Conservation (phyloP, 352 stramenopile genomes). For the Vaucheria bursata region DNA sequence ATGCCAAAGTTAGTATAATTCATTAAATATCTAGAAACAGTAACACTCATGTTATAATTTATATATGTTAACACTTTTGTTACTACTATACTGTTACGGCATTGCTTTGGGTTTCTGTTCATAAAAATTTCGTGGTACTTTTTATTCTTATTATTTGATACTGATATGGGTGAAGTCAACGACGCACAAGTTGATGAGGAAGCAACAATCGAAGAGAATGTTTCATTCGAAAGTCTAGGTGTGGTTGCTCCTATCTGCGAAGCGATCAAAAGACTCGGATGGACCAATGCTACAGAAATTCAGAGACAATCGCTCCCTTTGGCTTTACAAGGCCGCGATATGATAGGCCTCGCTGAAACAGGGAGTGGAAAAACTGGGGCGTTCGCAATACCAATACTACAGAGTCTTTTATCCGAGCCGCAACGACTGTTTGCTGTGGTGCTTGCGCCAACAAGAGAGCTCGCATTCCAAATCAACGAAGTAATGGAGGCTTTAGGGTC, state of each 20-base stretch:
- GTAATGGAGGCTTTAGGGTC: slow-evolving; percentile 80
- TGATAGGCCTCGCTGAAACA: slow-evolving; percentile 93
- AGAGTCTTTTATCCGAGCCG: slow-evolving; percentile 75
- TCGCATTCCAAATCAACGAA: slow-evolving; percentile 90
- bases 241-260: slow-evolving; percentile 43
- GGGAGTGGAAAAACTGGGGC: slow-evolving; percentile 85
- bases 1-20: too few species aligned
- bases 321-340: slow-evolving; percentile 70
- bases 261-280: slow-evolving; percentile 31
- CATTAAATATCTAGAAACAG: too few species aligned
- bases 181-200: neutral
- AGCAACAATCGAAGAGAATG: slow-evolving; percentile 13
- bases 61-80: too few species aligned
- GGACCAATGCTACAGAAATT: slow-evolving; percentile 42
- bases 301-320: slow-evolving; percentile 42
- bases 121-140: neutral
- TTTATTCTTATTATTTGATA: neutral
- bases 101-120: neutral
- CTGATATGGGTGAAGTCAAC: neutral
- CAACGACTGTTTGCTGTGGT: slow-evolving; percentile 76
- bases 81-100: too few species aligned
- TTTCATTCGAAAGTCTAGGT: slow-evolving; percentile 35
- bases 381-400: slow-evolving; percentile 84
- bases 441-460: slow-evolving; percentile 81
- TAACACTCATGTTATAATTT: too few species aligned